Evolutionary conservation across 148 eudicot genomes (phyloP), one percentile per base, ranked within the genome.

Genomic region (Nepenthes mirabilis): DNA sequence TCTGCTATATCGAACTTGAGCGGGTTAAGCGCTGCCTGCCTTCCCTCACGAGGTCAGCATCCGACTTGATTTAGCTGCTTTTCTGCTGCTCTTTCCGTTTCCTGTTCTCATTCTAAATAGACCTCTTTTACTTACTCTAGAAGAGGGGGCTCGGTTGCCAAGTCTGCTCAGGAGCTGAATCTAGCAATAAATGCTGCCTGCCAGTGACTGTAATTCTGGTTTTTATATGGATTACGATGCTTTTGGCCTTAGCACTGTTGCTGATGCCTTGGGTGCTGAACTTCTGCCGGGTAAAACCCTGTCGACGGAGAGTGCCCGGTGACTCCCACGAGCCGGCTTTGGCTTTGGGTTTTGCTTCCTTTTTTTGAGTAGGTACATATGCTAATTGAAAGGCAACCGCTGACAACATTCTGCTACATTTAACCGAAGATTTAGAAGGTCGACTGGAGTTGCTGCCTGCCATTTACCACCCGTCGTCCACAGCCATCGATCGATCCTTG

Each of bases 111-210:
- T 11, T 49, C 14, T n/a, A 6, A 2, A 3, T 49, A 3, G 12
- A 49, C 14, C 13, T 49, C 6, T 11, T 12, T 49, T 49, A 2
- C 11, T 49, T 66, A 43, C 47, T 66, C 33, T 65, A 91, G 98
- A 88, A 75, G 91, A 82, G 95, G 96, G 37, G 99, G 99, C 52
- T 80, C 87, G 6, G 75, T 83, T 66, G 94, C 96, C 48, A 93
- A 88, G 79, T 79, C 77, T 40, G 96, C 95, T 1, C 95, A 82
- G 52, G 96, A 86, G 80, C 81, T 93, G 63, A 86, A 71, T 78
- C 83, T 88, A 12, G 82, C 88, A 1, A 77, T 93, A 49, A 60
- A 52, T 37, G 58, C 70, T 33, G 69, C 55, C 49, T 64, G 55
- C 45, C 64, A 65, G 62, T 73, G 70, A 72, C 13, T 58, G 32